Percentiles rank a stretch among this genome's conserved stretches.
Evolutionary conservation across 2,329 filamentous ascomycete species (phyloP).

Genomic region (Colletotrichum agaves): DNA sequence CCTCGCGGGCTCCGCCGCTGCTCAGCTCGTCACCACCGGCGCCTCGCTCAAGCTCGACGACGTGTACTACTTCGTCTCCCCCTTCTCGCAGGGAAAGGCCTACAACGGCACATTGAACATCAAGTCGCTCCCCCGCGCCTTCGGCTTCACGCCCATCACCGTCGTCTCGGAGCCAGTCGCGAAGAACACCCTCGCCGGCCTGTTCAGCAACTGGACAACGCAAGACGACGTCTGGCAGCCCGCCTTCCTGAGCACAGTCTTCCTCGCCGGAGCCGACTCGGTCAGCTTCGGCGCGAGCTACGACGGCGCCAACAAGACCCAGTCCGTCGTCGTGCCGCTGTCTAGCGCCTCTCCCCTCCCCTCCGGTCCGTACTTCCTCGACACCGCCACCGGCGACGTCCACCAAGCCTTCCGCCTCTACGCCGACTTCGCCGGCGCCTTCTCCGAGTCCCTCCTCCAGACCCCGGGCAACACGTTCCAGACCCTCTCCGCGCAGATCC

Average conservation of each 20-base stretch:
- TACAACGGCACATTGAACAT: constrained; percentile 32
- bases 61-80: constrained; percentile 49
- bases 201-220: constrained; percentile 47
- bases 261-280: constrained; percentile 36
- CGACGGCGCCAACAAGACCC: constrained; percentile 28
- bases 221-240: constrained; percentile 45
- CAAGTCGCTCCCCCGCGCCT: constrained; percentile 40
- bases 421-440: constrained; percentile 47
- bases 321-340: constrained; percentile 40
- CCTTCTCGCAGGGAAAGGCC: constrained; percentile 45
- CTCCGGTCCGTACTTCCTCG: constrained; percentile 51
- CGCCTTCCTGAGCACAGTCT: constrained; percentile 41
- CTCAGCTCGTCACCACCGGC: constrained; percentile 44
- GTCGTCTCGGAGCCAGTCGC: constrained; percentile 44
- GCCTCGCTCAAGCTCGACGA: constrained; percentile 46
- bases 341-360: constrained; percentile 40
- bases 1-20: constrained; percentile 36
- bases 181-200: constrained; percentile 37
- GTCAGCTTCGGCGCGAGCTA: constrained; percentile 10
- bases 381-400: constrained; percentile 44
- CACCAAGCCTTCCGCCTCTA: constrained; percentile 51
- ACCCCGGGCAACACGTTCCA: constrained; percentile 46
- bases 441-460: constrained; percentile 46
- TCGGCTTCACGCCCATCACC: constrained; percentile 49
- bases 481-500: constrained; percentile 47